Conservation (phyloP, 2,329 filamentous ascomycete genomes). For the Proliferodiscus dingleyae region DNA sequence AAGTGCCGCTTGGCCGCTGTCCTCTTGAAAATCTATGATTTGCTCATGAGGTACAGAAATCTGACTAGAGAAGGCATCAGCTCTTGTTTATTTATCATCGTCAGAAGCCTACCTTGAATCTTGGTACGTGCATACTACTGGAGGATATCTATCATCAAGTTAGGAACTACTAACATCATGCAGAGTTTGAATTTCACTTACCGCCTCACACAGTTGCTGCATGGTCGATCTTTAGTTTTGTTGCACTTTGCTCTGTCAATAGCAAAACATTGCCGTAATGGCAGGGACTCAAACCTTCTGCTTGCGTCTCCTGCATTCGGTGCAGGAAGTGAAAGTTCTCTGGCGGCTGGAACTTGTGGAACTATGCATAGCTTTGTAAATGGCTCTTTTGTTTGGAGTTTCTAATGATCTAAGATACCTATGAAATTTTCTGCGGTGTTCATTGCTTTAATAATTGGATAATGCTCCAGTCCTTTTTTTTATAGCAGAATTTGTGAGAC, state of each 20-base stretch:
- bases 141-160: slow-evolving; percentile 13
- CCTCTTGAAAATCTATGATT: slow-evolving; percentile 6
- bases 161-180: neutral
- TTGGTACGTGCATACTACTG: slow-evolving; percentile 19
- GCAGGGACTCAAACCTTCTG: slow-evolving; percentile 15
- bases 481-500: slow-evolving; percentile 4
- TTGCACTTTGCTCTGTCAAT: slow-evolving; percentile 15
- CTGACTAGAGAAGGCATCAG: slow-evolving; percentile 15
- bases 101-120: slow-evolving; percentile 14
- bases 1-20: neutral
- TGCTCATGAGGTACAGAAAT: slow-evolving; percentile 11
- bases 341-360: slow-evolving; percentile 9
- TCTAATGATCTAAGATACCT: neutral
- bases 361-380: neutral
- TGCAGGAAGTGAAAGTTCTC: slow-evolving; percentile 22
- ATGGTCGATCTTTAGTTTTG: slow-evolving; percentile 23
- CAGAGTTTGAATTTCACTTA: neutral
- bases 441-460: slow-evolving; percentile 6
- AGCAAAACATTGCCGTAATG: neutral
- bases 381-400: neutral
- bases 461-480: slow-evolving; percentile 10
- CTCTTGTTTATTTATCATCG: neutral
- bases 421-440: slow-evolving; percentile 2
- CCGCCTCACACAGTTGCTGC: slow-evolving; percentile 20
- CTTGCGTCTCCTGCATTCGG: slow-evolving; percentile 22